phyloP scores from a whole-genome alignment of 352 stramenopile genomes.

The Pythium aquatile region DNA sequence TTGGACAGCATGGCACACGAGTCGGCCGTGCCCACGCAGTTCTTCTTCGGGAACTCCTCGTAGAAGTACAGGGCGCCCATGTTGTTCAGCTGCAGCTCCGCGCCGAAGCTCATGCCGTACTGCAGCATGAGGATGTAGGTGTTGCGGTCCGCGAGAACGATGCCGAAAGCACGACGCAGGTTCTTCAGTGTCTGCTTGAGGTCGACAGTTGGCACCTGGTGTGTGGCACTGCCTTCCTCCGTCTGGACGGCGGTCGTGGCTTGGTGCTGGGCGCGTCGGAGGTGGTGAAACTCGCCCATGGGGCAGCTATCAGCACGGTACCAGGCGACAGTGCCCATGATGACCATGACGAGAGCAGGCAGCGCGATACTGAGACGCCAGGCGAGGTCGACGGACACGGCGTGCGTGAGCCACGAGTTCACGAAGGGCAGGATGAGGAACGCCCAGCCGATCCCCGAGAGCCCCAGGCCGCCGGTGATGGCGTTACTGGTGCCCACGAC shows the following conservation, averaged over 20 bases:
- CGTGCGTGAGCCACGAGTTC: slow-evolving; percentile 80
- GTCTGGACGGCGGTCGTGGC: slow-evolving; percentile 18
- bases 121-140: slow-evolving; percentile 92
- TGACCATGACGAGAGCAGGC: slow-evolving; percentile 85
- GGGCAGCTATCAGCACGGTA: slow-evolving; percentile 87
- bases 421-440: slow-evolving; percentile 89
- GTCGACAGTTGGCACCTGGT: slow-evolving; percentile 8
- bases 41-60: slow-evolving; percentile 76
- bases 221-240: slow-evolving; percentile 7
- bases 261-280: slow-evolving; percentile 62
- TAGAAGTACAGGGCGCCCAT: slow-evolving; percentile 93
- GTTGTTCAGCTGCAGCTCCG: slow-evolving; percentile 96
- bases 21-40: slow-evolving; percentile 31
- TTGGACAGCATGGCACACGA: slow-evolving; percentile 50
- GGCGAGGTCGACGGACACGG: slow-evolving; percentile 71
- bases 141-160: slow-evolving; percentile 84
- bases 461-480: slow-evolving; percentile 89
- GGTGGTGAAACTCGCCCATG: slow-evolving; percentile 91
- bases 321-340: slow-evolving; percentile 68
- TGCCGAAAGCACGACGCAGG: slow-evolving; percentile 39
- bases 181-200: slow-evolving; percentile 14
- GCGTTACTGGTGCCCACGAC: slow-evolving; percentile 93
- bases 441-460: slow-evolving; percentile 91
- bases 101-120: slow-evolving; percentile 93
- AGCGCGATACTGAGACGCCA: slow-evolving; percentile 92